A percentile compares a stretch with the other conserved stretches of the same genome.
phyloP scores from a whole-genome alignment of 2,329 filamentous ascomycete genomes.

The Sporothrix schenckii region DNA sequence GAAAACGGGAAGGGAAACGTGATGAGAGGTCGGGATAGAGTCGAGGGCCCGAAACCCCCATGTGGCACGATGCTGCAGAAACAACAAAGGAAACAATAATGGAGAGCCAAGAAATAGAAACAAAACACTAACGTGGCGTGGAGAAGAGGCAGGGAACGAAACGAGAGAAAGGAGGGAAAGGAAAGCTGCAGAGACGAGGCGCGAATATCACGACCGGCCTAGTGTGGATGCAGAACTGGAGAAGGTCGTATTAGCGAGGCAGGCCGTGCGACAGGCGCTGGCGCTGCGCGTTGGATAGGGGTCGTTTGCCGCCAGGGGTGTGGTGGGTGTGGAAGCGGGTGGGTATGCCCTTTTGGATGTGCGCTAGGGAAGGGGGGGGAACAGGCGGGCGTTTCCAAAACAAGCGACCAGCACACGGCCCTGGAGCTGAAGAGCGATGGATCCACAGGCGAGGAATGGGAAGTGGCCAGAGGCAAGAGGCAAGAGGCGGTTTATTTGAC shows the following conservation, averaged over 20 bases:
- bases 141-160: not conserved
- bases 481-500: not conserved
- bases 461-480: not conserved
- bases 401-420: slow-evolving; percentile 18
- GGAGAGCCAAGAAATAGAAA: slow-evolving; percentile 9
- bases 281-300: slow-evolving; percentile 17
- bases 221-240: slow-evolving; percentile 18
- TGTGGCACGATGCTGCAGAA: slow-evolving; percentile 16
- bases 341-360: not conserved
- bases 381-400: slow-evolving; percentile 27
- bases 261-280: slow-evolving; percentile 1
- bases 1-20: slow-evolving; percentile 1
- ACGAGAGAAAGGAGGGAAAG: not conserved
- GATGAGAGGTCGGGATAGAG: not conserved
- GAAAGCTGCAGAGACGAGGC: slow-evolving; percentile 5
- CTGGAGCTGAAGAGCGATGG: not conserved
- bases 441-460: not conserved
- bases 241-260: slow-evolving; percentile 20
- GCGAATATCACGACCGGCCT: slow-evolving; percentile 1
- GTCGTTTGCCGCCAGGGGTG: slow-evolving; percentile 20
- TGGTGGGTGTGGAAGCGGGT: not conserved
- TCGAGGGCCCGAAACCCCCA: slow-evolving; percentile 1
- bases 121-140: not conserved
- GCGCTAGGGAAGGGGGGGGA: slow-evolving; percentile 20
- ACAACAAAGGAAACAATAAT: not conserved